phyloP scores from a whole-genome alignment of 129 eudicot genomes.

The Calendula officinalis region DNA sequence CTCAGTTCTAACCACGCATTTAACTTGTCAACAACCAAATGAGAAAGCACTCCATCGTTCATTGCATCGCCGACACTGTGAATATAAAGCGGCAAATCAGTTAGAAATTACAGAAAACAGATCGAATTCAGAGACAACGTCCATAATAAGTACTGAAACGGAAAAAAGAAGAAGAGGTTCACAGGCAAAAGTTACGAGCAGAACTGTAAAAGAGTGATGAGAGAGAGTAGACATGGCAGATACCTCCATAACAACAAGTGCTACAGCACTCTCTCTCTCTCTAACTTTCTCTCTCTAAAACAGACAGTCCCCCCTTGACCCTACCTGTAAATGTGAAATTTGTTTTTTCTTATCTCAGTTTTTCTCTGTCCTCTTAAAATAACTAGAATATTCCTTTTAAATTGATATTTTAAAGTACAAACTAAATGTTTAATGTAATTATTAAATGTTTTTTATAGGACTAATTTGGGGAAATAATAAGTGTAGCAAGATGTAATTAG shows the following conservation, averaged over 20 bases:
- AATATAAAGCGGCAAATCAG: conserved; percentile 11
- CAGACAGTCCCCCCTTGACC: conserved; percentile 33
- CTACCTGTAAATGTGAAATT: conserved; percentile 27
- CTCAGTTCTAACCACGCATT: neutral
- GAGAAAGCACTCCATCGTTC: conserved; percentile 20
- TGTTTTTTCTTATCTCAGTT: conserved; percentile 17
- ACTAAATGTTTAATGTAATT: too few species aligned
- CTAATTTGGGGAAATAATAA: too few species aligned
- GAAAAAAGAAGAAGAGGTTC: neutral
- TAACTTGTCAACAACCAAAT: neutral
- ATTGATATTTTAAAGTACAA: too few species aligned
- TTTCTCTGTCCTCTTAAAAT: conserved; percentile 7
- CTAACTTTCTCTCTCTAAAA: conserved; percentile 33
- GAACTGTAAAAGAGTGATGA: conserved; percentile 8
- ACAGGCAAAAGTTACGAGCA: conserved; percentile 6
- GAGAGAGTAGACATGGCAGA: conserved; percentile 20
- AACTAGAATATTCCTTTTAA: neutral
- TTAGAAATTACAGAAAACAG: conserved; percentile 5
- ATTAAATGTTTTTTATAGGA: too few species aligned
- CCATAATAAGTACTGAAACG: conserved; percentile 2
- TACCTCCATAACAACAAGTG: conserved; percentile 24
- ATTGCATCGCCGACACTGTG: conserved; percentile 15
- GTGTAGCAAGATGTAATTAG: too few species aligned
- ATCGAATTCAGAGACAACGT: conserved; percentile 10
- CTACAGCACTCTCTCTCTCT: conserved; percentile 13